Conservation (phyloP, 768 basidiomycete genomes). For the Astraeus odoratus region DNA sequence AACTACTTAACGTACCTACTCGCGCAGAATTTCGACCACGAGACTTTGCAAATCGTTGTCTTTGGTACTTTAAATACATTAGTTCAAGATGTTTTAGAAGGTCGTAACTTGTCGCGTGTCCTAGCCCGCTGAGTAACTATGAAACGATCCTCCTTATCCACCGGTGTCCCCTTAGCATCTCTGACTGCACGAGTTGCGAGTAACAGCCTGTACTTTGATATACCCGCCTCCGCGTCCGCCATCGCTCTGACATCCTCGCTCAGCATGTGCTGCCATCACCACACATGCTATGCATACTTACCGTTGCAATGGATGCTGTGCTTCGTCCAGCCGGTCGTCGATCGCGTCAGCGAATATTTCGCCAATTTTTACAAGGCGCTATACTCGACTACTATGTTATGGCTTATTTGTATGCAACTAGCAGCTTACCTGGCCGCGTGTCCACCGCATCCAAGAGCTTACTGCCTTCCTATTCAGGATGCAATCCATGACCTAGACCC, state of each 20-base stretch:
- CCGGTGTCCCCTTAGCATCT: too few species aligned
- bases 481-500: neutral
- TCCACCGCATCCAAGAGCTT: neutral
- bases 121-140: too few species aligned
- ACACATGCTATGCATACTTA: neutral
- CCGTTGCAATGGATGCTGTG: neutral
- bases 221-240: neutral
- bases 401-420: neutral
- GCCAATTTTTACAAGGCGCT: neutral
- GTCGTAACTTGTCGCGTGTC: too few species aligned
- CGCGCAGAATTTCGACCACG: too few species aligned
- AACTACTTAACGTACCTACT: too few species aligned
- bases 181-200: neutral
- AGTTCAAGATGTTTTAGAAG: too few species aligned
- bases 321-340: neutral
- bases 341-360: neutral
- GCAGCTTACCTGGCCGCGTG: neutral
- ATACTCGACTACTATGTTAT: neutral
- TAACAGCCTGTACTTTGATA: neutral
- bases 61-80: too few species aligned
- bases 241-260: neutral
- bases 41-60: too few species aligned
- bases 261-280: neutral
- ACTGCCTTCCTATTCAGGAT: neutral
- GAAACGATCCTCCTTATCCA: too few species aligned